Conservation (phyloP, 768 basidiomycete species). For the Trametes meyenii region DNA sequence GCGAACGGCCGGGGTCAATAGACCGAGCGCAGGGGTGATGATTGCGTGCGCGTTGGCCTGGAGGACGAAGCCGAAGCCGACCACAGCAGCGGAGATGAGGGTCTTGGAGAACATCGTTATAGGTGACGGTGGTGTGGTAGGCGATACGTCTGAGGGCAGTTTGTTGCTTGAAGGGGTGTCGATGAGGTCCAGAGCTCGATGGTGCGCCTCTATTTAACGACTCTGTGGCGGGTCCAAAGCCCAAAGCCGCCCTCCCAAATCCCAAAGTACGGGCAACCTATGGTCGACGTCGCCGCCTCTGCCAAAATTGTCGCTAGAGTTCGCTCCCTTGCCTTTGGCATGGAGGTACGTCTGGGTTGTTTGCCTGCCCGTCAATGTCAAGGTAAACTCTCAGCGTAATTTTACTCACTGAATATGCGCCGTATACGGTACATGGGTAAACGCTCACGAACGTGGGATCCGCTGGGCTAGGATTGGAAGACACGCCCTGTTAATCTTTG, state of each 20-base stretch:
- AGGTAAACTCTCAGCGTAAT: neutral
- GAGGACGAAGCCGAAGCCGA: constrained; percentile 39
- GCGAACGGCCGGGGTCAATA: constrained; percentile 29
- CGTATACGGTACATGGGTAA: neutral
- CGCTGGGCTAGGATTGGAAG: neutral
- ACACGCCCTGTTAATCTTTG: neutral
- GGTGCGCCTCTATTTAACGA: neutral
- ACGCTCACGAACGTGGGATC: neutral
- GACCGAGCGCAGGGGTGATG: constrained; percentile 45
- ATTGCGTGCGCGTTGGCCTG: constrained; percentile 46
- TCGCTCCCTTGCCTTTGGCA: no score
- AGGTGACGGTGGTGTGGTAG: neutral
- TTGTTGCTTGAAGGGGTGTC: neutral
- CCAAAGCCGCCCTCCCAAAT: neutral
- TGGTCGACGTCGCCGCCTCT: no score
- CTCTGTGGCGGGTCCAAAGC: neutral
- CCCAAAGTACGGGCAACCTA: neutral
- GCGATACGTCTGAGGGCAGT: neutral
- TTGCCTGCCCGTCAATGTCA: neutral
- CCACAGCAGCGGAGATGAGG: constrained; percentile 30
- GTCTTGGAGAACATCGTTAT: constrained; percentile 26
- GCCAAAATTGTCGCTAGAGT: no score
- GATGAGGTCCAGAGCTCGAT: neutral
- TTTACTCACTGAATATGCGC: neutral
- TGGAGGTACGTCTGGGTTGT: neutral